These are phyloP conservation scores for Erysiphe pulchra DNA, from an alignment of 2,329 filamentous ascomycete genomes.

Conservation along the genomic window DNA sequence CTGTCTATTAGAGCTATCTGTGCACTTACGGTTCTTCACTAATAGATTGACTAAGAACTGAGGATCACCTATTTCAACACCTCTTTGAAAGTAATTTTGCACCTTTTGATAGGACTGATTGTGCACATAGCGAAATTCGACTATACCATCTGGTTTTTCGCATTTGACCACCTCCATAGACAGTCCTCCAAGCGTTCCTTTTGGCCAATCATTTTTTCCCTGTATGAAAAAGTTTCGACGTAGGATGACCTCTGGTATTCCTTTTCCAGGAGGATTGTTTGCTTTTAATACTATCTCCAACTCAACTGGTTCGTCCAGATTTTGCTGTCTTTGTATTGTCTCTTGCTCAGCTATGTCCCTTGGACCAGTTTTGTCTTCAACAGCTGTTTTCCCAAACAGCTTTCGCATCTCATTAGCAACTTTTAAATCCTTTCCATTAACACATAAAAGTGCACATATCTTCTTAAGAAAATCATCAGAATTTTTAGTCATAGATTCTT, in stretches of 20 bases:
- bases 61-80: slow-evolving; percentile 64
- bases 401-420: slow-evolving; percentile 76
- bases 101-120: slow-evolving; percentile 45
- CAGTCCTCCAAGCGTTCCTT: slow-evolving; percentile 47
- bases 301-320: slow-evolving; percentile 17
- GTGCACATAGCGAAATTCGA: slow-evolving; percentile 58
- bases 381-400: slow-evolving; percentile 37
- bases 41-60: slow-evolving; percentile 58
- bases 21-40: slow-evolving; percentile 28
- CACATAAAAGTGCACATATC: slow-evolving; percentile 25
- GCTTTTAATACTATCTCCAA: slow-evolving; percentile 14
- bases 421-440: slow-evolving; percentile 53
- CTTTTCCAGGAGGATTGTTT: slow-evolving; percentile 24
- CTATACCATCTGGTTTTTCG: slow-evolving; percentile 24
- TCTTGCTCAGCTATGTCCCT: slow-evolving; percentile 14
- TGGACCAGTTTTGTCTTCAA: slow-evolving; percentile 29
- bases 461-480: slow-evolving; percentile 18
- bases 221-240: slow-evolving; percentile 43
- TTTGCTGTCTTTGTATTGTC: slow-evolving; percentile 17
- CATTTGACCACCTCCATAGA: slow-evolving; percentile 42
- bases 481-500: not conserved
- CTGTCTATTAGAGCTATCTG: not conserved
- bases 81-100: slow-evolving; percentile 50
- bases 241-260: slow-evolving; percentile 29
- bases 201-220: slow-evolving; percentile 47